Conservation (phyloP, 2,329 filamentous ascomycete genomes). For the Colletotrichum sp. region DNA sequence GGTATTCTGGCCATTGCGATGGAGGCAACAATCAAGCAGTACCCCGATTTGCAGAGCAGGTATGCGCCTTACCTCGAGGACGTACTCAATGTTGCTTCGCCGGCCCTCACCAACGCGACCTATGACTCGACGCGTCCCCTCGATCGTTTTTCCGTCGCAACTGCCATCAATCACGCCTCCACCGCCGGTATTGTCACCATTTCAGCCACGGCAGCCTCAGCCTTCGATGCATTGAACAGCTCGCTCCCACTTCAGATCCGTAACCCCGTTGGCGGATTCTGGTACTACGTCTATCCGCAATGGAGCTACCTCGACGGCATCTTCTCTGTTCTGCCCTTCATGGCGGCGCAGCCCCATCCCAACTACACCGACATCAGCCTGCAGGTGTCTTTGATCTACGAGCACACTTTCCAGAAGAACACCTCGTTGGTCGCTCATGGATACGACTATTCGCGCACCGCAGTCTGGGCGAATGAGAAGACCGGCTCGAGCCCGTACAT, state of each 20-base stretch:
- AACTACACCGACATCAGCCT: conserved; percentile 26
- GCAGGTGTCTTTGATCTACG: conserved; percentile 23
- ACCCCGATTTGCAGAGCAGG: conserved; percentile 7
- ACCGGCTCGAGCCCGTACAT: conserved; percentile 23
- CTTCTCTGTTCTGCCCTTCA: conserved; percentile 52
- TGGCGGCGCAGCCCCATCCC: conserved; percentile 15
- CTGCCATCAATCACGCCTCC: conserved; percentile 17
- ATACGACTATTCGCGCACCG: conserved; percentile 19
- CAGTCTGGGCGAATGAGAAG: conserved; percentile 17
- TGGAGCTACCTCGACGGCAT: conserved; percentile 61
- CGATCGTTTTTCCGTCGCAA: conserved; percentile 27
- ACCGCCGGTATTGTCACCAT: not conserved
- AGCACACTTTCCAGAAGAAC: conserved; percentile 13
- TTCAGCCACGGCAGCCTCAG: not conserved
- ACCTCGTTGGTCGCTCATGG: conserved; percentile 19
- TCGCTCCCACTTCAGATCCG: conserved; percentile 28
- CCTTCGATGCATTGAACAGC: conserved; percentile 22
- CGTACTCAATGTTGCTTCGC: conserved; percentile 22
- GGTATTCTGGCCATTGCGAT: conserved; percentile 26
- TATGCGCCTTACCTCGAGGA: conserved; percentile 17
- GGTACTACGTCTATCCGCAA: conserved; percentile 50
- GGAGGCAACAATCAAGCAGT: conserved; percentile 15
- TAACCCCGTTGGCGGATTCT: conserved; percentile 38
- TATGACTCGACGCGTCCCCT: conserved; percentile 22
- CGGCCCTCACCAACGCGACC: conserved; percentile 12